Conservation (phyloP, 768 basidiomycete genomes). For the Hirschioporus abietinus region DNA sequence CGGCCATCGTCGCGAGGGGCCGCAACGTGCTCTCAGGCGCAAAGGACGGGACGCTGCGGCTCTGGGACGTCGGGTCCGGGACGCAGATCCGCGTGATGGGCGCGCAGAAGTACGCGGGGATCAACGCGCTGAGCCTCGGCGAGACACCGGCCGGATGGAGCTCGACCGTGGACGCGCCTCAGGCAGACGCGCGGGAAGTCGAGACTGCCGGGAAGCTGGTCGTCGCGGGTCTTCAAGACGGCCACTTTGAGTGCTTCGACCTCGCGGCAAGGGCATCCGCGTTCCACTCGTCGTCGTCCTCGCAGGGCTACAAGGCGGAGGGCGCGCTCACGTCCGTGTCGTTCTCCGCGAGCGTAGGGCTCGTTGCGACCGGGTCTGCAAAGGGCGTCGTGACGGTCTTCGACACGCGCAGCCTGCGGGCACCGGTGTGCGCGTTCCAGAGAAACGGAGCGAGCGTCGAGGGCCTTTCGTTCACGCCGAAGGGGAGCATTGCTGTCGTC, state of each 20-base stretch:
- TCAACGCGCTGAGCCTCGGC: slow-evolving; percentile 37
- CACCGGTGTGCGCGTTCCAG: slow-evolving; percentile 33
- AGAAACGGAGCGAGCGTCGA: slow-evolving; percentile 47
- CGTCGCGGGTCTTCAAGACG: slow-evolving; percentile 51
- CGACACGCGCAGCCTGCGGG: slow-evolving; percentile 42
- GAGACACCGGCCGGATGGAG: background rate
- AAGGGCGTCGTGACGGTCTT: slow-evolving; percentile 51
- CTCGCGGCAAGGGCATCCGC: slow-evolving; percentile 32
- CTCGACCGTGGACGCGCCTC: slow-evolving; percentile 1
- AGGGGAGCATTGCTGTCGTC: slow-evolving; percentile 38
- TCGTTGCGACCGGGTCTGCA: slow-evolving; percentile 56
- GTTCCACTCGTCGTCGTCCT: slow-evolving; percentile 21
- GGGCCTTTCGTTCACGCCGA: slow-evolving; percentile 34
- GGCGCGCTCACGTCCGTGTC: slow-evolving; percentile 39
- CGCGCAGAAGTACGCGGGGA: slow-evolving; percentile 32
- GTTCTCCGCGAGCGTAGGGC: slow-evolving; percentile 32
- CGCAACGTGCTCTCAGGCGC: slow-evolving; percentile 61
- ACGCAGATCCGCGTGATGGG: slow-evolving; percentile 41
- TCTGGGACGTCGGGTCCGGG: slow-evolving; percentile 68
- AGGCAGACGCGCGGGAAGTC: slow-evolving; percentile 31
- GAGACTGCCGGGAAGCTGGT: slow-evolving; percentile 44
- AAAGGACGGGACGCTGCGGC: slow-evolving; percentile 60
- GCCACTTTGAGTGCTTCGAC: slow-evolving; percentile 52
- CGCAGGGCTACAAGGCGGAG: slow-evolving; percentile 21
- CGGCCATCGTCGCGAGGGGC: slow-evolving; percentile 60